These are phyloP conservation scores for Pelargonium citronellum DNA, from an alignment of 441 rosid genomes.

Conservation along the genomic window DNA sequence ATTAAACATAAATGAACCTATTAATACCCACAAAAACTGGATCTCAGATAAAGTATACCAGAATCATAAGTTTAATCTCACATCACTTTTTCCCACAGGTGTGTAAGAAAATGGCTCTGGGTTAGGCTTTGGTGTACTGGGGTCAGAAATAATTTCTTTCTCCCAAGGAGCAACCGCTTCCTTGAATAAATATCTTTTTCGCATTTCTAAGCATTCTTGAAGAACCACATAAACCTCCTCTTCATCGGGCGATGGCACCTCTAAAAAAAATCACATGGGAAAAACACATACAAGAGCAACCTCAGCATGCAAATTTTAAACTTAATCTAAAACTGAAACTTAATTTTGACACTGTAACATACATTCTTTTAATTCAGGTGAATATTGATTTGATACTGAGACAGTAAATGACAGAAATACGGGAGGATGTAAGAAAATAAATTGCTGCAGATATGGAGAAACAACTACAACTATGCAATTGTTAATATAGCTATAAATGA, in stretches of 20 bases:
- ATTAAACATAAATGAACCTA: conserved; percentile 19
- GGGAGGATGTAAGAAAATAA: neutral
- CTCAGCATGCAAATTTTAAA: neutral
- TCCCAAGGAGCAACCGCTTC: conserved; percentile 97
- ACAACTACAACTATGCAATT: neutral
- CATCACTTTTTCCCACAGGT: conserved; percentile 75
- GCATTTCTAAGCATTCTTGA: conserved; percentile 89
- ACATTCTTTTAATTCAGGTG: neutral
- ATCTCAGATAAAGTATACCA: neutral
- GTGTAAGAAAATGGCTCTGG: conserved; percentile 70
- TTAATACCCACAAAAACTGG: conserved; percentile 9
- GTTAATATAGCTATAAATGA: neutral
- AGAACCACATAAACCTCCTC: conserved; percentile 63
- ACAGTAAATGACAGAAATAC: neutral
- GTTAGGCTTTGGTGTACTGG: conserved; percentile 94
- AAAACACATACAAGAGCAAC: neutral
- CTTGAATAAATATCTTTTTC: conserved; percentile 68
- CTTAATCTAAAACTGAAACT: neutral
- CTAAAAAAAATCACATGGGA: conserved; percentile 25
- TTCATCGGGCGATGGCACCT: conserved; percentile 82
- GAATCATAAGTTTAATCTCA: conserved; percentile 28
- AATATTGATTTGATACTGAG: neutral
- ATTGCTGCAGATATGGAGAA: neutral
- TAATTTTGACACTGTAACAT: too few species aligned
- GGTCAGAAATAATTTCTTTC: conserved; percentile 86